Evolutionary conservation across 1,284 basidiomycete genomes (phyloP).

Genomic region (Xanthoconium separans): DNA sequence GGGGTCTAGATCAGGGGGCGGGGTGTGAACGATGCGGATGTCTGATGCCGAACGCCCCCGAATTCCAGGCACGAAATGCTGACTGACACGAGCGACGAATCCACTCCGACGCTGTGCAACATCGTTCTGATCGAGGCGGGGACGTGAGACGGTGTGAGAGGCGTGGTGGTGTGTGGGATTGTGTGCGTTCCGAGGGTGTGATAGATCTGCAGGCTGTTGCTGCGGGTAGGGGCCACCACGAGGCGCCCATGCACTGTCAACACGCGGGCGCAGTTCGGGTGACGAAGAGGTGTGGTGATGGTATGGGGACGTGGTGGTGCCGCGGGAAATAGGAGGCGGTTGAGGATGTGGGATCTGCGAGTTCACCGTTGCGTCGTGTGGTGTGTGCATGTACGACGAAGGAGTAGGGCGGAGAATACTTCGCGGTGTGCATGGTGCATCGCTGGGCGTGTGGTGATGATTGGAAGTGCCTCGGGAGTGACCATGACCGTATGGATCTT

Average conservation of each 20-base stretch:
- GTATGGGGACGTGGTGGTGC: slow-evolving; percentile 8
- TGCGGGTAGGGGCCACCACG: slow-evolving; percentile 20
- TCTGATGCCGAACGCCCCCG: slow-evolving; percentile 29
- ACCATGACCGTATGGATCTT: slow-evolving; percentile 3
- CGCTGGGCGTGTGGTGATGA: slow-evolving; percentile 6
- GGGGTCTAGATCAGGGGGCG: slow-evolving; percentile 28
- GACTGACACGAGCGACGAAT: slow-evolving; percentile 13
- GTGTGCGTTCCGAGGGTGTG: background rate
- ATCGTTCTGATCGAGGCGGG: slow-evolving; percentile 11
- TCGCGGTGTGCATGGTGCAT: slow-evolving; percentile 13
- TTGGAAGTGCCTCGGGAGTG: slow-evolving; percentile 3
- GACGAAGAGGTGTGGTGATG: slow-evolving; percentile 28
- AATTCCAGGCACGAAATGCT: slow-evolving; percentile 14
- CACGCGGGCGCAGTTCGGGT: slow-evolving; percentile 24
- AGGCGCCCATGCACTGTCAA: slow-evolving; percentile 24
- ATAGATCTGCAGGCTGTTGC: slow-evolving; percentile 9
- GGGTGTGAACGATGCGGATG: slow-evolving; percentile 18
- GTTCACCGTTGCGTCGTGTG: slow-evolving; percentile 3
- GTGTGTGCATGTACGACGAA: background rate
- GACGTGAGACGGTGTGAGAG: slow-evolving; percentile 12
- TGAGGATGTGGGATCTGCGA: slow-evolving; percentile 8
- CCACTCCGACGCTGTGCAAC: slow-evolving; percentile 7
- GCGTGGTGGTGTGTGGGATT: background rate
- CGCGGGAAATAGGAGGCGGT: slow-evolving; percentile 10
- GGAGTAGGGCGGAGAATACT: slow-evolving; percentile 22